Conservation (phyloP, 2,329 filamentous ascomycete species). For the Aquanectria penicillioides region DNA sequence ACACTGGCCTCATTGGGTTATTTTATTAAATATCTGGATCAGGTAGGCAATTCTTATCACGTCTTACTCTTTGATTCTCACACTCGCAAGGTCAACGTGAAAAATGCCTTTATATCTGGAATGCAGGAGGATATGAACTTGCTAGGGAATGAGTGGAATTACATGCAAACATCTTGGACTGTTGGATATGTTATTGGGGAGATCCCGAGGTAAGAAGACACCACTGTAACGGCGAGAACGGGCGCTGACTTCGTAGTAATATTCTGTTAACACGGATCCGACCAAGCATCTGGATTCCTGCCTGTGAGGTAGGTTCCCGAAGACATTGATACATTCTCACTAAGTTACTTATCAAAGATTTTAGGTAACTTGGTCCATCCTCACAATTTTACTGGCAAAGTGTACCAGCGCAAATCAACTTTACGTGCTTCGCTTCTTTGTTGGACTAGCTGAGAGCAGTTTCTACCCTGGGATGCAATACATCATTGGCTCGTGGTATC, state of each 20-base stretch:
- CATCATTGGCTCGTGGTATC: constrained; percentile 56
- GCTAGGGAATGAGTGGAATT: constrained; percentile 57
- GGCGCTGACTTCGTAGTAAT: constrained; percentile 33
- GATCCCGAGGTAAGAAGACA: constrained; percentile 40
- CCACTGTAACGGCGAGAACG: fast-evolving
- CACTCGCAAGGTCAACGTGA: constrained; percentile 36
- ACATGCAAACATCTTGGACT: constrained; percentile 64
- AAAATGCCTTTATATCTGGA: constrained; percentile 46
- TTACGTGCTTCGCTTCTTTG: constrained; percentile 55
- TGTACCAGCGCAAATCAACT: constrained; percentile 48
- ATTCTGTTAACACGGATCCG: constrained; percentile 51
- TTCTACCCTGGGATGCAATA: constrained; percentile 53
- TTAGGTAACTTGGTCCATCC: constrained; percentile 43
- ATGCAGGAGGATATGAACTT: constrained; percentile 64
- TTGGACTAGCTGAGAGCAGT: constrained; percentile 52
- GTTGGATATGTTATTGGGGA: constrained; percentile 67
- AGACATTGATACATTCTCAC: fast-evolving
- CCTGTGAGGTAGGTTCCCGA: constrained; percentile 41
- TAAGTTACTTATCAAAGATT: background rate
- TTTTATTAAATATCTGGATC: constrained; percentile 53
- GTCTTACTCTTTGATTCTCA: background rate
- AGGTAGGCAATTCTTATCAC: constrained; percentile 19
- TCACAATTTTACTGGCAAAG: constrained; percentile 41
- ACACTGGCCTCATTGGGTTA: constrained; percentile 49
- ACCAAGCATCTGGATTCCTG: constrained; percentile 53